A percentile compares a stretch with the other conserved stretches of the same genome.
phyloP scores from a whole-genome alignment of 2,329 filamentous ascomycete genomes.

The Sordariomycetes sp. region DNA sequence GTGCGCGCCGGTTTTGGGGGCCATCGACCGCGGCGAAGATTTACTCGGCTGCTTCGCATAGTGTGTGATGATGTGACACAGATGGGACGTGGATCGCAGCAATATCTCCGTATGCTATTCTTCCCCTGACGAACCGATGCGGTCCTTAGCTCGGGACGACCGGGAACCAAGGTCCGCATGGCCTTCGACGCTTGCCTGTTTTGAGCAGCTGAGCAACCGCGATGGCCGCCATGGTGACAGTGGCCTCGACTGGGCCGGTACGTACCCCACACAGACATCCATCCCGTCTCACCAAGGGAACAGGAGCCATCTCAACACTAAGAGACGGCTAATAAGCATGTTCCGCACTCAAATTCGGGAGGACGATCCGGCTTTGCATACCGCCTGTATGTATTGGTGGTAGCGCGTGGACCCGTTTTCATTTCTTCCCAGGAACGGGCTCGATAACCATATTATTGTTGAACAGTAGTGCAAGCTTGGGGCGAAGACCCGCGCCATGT shows the following conservation, averaged over 20 bases:
- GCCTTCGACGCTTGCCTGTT: neutral
- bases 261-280: neutral
- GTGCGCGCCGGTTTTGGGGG: neutral
- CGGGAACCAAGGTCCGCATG: neutral
- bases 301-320: neutral
- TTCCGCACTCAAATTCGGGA: neutral
- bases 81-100: neutral
- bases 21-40: neutral
- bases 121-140: neutral
- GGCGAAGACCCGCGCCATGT: slow-evolving; percentile 1
- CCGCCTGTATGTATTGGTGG: slow-evolving; percentile 1
- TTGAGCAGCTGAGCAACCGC: neutral
- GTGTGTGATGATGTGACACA: neutral
- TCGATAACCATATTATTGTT: too few species aligned
- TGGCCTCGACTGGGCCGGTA: neutral
- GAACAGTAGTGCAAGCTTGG: too few species aligned
- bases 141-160: neutral
- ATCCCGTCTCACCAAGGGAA: neutral
- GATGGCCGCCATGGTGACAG: neutral
- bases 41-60: neutral
- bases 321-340: slow-evolving; percentile 3
- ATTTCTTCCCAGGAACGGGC: neutral
- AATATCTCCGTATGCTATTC: neutral
- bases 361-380: neutral
- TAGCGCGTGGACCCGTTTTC: neutral